Evolutionary conservation across 345 rosid genomes (phyloP).

Genomic region (Eucalyptus dawsonii): DNA sequence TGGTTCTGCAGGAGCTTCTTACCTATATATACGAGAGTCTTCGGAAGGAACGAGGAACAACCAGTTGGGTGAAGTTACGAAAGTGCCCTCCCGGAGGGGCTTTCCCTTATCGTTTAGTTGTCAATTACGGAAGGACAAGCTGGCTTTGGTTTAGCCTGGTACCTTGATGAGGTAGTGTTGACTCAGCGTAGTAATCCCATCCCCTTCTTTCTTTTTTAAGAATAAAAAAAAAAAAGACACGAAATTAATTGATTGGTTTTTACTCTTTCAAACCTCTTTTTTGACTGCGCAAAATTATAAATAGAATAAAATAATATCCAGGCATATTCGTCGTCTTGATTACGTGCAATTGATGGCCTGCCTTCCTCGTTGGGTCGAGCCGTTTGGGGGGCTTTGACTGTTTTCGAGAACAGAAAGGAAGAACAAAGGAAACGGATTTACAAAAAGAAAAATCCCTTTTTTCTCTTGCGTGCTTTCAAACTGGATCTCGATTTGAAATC

Average conservation of each 20-base stretch:
- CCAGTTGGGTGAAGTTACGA: not conserved
- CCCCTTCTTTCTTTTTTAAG: not conserved
- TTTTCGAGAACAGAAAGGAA: not conserved
- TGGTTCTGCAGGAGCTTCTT: not conserved
- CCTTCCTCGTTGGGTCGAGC: not conserved
- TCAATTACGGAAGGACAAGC: not conserved
- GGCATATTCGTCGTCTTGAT: not conserved
- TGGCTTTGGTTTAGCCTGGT: not conserved
- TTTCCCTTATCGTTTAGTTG: not conserved
- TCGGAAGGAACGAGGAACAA: not conserved
- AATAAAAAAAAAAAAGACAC: too few relatives aligned
- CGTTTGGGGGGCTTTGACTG: not conserved
- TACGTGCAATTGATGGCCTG: not conserved
- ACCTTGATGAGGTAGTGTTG: not conserved
- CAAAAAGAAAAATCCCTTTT: not conserved
- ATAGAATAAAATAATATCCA: not conserved
- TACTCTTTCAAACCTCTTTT: not conserved
- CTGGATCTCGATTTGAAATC: not conserved
- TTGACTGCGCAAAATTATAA: not conserved
- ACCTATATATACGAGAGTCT: not conserved
- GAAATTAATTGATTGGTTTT: too few relatives aligned
- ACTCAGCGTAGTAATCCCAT: not conserved
- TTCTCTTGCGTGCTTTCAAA: not conserved
- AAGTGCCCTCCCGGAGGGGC: not conserved
- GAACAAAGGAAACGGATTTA: not conserved